Evolutionary conservation across 2,329 filamentous ascomycete genomes (phyloP).

Genomic region (Myotisia sp.): DNA sequence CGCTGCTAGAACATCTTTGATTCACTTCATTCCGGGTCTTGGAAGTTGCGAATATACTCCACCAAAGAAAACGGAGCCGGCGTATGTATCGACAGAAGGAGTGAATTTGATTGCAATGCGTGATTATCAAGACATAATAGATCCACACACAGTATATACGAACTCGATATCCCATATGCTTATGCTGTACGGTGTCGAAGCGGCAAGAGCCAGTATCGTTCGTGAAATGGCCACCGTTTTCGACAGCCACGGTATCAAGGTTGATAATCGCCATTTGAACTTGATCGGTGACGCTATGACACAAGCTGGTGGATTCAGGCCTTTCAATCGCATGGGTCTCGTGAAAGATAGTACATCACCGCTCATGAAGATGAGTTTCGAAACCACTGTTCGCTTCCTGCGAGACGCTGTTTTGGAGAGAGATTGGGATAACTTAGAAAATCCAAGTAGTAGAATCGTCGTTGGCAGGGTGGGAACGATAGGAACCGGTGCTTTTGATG

Average conservation of each 20-base stretch:
- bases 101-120: conserved; percentile 88
- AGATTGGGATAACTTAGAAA: conserved; percentile 76
- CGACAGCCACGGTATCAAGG: conserved; percentile 74
- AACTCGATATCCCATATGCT: conserved; percentile 88
- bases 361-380: conserved; percentile 98
- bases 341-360: conserved; percentile 66
- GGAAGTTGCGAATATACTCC: conserved; percentile 56
- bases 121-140: conserved; percentile 68
- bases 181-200: conserved; percentile 79
- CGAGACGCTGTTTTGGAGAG: conserved; percentile 82
- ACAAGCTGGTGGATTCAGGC: conserved; percentile 71
- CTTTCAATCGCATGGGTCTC: conserved; percentile 85
- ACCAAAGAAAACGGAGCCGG: conserved; percentile 36
- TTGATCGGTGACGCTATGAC: conserved; percentile 98
- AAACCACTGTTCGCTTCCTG: conserved; percentile 88
- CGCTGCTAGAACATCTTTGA: conserved; percentile 61
- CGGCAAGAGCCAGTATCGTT: conserved; percentile 74
- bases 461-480: conserved; percentile 68
- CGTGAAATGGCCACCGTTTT: conserved; percentile 77
- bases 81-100: conserved; percentile 59
- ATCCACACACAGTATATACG: conserved; percentile 73
- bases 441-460: conserved; percentile 76
- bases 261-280: conserved; percentile 84
- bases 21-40: conserved; percentile 74
- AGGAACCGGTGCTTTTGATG: conserved; percentile 85